phyloP scores from a whole-genome alignment of 2,329 filamentous ascomycete species.

The Diaporthe vaccinii region DNA sequence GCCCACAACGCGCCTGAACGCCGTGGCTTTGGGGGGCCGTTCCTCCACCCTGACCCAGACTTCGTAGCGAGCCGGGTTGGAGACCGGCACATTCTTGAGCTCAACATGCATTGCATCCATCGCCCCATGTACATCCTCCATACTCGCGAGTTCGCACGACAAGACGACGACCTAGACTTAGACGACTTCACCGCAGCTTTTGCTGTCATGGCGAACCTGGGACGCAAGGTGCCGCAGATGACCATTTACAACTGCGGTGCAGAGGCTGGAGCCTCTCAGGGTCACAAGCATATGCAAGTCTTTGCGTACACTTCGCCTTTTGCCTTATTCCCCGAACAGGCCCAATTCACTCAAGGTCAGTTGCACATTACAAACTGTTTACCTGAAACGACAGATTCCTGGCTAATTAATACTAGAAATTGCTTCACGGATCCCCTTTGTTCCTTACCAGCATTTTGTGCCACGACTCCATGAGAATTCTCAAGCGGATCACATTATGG shows the following conservation, averaged over 20 bases:
- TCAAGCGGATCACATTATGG: neutral
- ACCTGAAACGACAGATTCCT: neutral
- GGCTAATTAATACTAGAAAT: neutral
- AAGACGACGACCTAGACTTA: neutral
- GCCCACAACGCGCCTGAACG: neutral
- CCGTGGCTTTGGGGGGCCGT: neutral
- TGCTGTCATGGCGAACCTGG: neutral
- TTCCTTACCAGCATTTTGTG: neutral
- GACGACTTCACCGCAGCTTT: neutral
- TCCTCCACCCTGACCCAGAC: neutral
- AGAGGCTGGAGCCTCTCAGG: neutral
- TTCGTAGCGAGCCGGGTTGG: neutral
- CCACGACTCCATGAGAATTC: neutral
- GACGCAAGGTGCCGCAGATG: neutral
- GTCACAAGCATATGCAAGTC: neutral
- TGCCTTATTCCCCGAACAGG: neutral
- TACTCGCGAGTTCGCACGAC: neutral
- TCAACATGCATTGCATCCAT: slow-evolving; percentile 1
- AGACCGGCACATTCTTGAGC: neutral
- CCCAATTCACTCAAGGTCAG: neutral
- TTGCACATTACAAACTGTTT: neutral
- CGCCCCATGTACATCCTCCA: neutral
- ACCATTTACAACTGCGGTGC: neutral
- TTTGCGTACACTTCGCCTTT: neutral
- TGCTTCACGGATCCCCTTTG: neutral